These are phyloP conservation scores for Closterium sp. DNA, from an alignment of 139 green algal genomes.

Conservation along the genomic window DNA sequence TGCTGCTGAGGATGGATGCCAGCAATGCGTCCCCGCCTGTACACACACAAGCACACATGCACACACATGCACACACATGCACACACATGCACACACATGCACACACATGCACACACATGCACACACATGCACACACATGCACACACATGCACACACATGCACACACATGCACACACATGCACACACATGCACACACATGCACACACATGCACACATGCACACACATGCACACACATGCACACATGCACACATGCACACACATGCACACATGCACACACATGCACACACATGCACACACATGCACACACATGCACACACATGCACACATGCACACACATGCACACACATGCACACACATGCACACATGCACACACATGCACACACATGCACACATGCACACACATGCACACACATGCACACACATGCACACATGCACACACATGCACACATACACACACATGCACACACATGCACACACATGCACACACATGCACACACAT, in stretches of 20 bases:
- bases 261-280: background rate
- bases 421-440: too few species aligned
- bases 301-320: background rate
- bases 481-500: too few species aligned
- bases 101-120: background rate
- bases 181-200: background rate
- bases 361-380: too few species aligned
- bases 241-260: background rate
- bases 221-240: background rate
- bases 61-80: background rate
- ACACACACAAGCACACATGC: background rate
- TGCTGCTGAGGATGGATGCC: background rate
- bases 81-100: background rate
- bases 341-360: too few species aligned
- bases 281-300: background rate
- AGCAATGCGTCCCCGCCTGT: background rate
- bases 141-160: background rate
- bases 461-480: too few species aligned
- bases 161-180: background rate
- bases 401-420: too few species aligned
- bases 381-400: too few species aligned
- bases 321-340: background rate
- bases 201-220: background rate
- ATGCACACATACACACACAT: too few species aligned
- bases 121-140: background rate